A percentile compares a stretch with the other conserved stretches of the same genome.
Evolutionary conservation across 495 filamentous ascomycete genomes (phyloP).

Genomic region (Annulohypoxylon maeteangense): DNA sequence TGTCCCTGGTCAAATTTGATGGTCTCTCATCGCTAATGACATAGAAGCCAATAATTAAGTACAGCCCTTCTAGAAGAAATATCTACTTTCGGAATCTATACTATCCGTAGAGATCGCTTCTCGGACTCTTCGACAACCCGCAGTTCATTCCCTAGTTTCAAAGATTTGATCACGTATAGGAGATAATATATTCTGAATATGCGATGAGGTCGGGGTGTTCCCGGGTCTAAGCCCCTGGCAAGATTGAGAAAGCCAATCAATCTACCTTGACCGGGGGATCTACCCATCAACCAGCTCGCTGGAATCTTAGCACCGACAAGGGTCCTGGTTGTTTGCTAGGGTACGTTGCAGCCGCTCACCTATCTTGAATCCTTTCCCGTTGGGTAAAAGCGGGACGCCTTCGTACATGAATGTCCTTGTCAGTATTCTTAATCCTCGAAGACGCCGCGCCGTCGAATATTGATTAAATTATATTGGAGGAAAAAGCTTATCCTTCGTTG

Average conservation of each 20-base stretch:
- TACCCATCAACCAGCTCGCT: constrained; percentile 47
- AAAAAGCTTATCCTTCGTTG: not conserved
- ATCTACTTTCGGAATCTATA: not conserved
- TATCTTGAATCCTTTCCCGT: constrained; percentile 13
- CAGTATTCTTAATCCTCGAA: not conserved
- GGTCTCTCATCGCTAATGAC: not conserved
- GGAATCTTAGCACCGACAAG: constrained; percentile 42
- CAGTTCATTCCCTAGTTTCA: constrained; percentile 14
- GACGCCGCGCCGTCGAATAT: not conserved
- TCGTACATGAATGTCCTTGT: constrained; percentile 7
- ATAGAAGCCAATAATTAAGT: constrained; percentile 2
- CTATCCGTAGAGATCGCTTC: not conserved
- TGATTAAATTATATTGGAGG: not conserved
- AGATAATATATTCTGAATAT: constrained; percentile 12
- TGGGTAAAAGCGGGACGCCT: constrained; percentile 28
- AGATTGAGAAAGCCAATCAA: constrained; percentile 37
- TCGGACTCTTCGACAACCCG: not conserved
- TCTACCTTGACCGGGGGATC: constrained; percentile 37
- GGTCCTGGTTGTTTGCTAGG: constrained; percentile 17
- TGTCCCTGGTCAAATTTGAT: constrained; percentile 20
- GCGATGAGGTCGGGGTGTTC: constrained; percentile 14
- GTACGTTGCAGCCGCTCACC: constrained; percentile 31
- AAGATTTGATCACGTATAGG: constrained; percentile 4
- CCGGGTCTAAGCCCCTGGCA: constrained; percentile 14
- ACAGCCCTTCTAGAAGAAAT: not conserved